These are phyloP conservation scores for Clarireedia homoeocarpa DNA, from an alignment of 2,329 filamentous ascomycete species.

Conservation along the genomic window DNA sequence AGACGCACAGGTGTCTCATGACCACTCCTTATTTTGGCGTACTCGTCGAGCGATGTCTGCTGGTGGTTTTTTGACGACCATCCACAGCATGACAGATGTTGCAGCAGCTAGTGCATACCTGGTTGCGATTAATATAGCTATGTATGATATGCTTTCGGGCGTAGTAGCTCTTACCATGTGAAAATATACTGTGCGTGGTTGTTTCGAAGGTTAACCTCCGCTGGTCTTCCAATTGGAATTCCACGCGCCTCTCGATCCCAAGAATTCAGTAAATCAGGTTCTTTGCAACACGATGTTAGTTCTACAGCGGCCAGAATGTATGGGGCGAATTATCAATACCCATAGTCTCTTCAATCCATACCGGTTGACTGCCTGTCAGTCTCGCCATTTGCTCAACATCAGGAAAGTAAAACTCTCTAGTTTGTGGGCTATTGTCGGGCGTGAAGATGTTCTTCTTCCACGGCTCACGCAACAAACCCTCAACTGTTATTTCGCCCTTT, in stretches of 20 bases:
- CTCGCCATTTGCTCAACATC: conserved; percentile 88
- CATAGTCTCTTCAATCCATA: conserved; percentile 97
- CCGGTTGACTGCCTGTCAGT: conserved; percentile 71
- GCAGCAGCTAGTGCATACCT: conserved; percentile 83
- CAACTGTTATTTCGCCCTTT: conserved; percentile 63
- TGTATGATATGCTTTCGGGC: not conserved
- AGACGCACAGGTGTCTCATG: conserved; percentile 34
- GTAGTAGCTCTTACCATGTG: conserved; percentile 70
- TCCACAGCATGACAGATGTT: conserved; percentile 92
- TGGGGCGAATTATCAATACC: conserved; percentile 41
- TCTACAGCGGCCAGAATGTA: not conserved
- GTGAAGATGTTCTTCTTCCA: conserved; percentile 99
- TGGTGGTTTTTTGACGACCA: conserved; percentile 84
- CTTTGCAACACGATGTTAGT: conserved; percentile 35
- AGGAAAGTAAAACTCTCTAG: conserved; percentile 87
- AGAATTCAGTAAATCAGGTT: conserved; percentile 68
- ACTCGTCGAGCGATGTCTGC: conserved; percentile 66
- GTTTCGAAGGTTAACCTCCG: conserved; percentile 89
- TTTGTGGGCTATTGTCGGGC: conserved; percentile 76
- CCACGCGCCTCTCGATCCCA: conserved; percentile 72
- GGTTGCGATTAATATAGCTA: conserved; percentile 1
- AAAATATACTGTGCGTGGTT: conserved; percentile 99
- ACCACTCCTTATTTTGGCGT: conserved; percentile 70
- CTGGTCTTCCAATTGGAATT: conserved; percentile 78
- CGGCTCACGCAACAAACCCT: conserved; percentile 79